Conservation (phyloP, 2,329 filamentous ascomycete species). For the Penicillium sp. region DNA sequence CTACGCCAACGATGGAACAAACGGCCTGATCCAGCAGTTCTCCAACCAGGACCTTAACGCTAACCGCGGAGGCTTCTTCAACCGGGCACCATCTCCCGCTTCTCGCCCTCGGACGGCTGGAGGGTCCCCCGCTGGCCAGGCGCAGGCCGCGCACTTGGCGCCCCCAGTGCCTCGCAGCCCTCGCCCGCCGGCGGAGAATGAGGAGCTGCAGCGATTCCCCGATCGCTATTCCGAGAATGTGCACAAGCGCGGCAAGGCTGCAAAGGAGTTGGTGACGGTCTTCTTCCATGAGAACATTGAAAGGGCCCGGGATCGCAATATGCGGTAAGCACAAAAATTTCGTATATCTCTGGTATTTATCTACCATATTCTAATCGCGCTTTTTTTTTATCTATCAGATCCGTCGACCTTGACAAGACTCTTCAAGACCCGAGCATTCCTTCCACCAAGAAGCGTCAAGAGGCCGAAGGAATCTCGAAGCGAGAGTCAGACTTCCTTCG, state of each 20-base stretch:
- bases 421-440: conserved; percentile 75
- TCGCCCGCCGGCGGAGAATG: conserved; percentile 59
- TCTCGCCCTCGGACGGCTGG: conserved; percentile 82
- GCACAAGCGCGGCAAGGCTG: conserved; percentile 68
- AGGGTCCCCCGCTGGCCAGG: conserved; percentile 57
- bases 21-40: conserved; percentile 91
- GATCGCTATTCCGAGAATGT: conserved; percentile 88
- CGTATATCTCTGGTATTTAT: neutral
- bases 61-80: conserved; percentile 69
- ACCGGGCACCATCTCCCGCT: conserved; percentile 66
- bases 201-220: conserved; percentile 75
- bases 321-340: conserved; percentile 63
- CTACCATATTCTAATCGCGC: neutral
- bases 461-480: conserved; percentile 80
- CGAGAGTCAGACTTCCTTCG: conserved; percentile 92
- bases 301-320: conserved; percentile 89
- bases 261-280: conserved; percentile 66
- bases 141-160: conserved; percentile 68
- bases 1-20: conserved; percentile 78
- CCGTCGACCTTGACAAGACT: conserved; percentile 87
- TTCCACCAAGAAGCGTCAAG: conserved; percentile 75
- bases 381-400: conserved; percentile 55
- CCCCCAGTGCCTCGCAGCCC: conserved; percentile 64
- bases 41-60: conserved; percentile 91
- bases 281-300: conserved; percentile 99